These are phyloP conservation scores for Plasmodium coatneyi DNA, from an alignment of 169 alveolate genomes.

Conservation along the genomic window DNA sequence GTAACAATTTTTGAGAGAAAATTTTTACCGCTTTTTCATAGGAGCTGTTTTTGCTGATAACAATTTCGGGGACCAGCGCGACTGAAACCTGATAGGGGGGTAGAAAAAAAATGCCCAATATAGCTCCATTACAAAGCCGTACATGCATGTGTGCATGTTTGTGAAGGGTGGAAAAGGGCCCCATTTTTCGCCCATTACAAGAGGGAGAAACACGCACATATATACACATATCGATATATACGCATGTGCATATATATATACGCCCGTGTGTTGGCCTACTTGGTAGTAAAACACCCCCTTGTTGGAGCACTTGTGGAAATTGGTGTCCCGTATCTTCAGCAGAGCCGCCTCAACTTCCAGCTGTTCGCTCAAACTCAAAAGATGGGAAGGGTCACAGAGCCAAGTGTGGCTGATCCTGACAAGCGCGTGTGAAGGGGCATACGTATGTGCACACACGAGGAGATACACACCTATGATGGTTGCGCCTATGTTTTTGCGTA, in stretches of 20 bases:
- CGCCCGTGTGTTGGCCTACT: neutral
- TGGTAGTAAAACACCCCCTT: slow-evolving; percentile 37
- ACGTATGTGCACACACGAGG: neutral
- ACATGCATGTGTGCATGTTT: neutral
- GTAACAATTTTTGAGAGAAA: slow-evolving; percentile 37
- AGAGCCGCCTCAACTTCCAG: slow-evolving; percentile 42
- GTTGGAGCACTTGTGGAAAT: slow-evolving; percentile 60
- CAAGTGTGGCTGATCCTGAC: slow-evolving; percentile 70
- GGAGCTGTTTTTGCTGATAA: slow-evolving; percentile 24
- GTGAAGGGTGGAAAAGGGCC: neutral
- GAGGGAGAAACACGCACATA: neutral
- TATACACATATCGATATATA: neutral
- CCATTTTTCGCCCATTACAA: neutral
- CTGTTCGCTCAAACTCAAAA: slow-evolving; percentile 48
- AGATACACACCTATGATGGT: neutral
- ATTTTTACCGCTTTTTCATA: slow-evolving; percentile 25
- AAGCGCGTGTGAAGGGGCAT: neutral
- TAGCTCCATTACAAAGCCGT: neutral
- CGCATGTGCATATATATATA: neutral
- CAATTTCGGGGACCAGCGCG: slow-evolving; percentile 54
- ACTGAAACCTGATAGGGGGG: slow-evolving; percentile 31
- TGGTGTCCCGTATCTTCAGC: slow-evolving; percentile 62
- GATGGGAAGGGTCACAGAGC: slow-evolving; percentile 60
- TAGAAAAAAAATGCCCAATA: neutral
- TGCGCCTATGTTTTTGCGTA: neutral